These are phyloP conservation scores for Rutstroemia sp. DNA, from an alignment of 2,329 filamentous ascomycete species.

Conservation along the genomic window DNA sequence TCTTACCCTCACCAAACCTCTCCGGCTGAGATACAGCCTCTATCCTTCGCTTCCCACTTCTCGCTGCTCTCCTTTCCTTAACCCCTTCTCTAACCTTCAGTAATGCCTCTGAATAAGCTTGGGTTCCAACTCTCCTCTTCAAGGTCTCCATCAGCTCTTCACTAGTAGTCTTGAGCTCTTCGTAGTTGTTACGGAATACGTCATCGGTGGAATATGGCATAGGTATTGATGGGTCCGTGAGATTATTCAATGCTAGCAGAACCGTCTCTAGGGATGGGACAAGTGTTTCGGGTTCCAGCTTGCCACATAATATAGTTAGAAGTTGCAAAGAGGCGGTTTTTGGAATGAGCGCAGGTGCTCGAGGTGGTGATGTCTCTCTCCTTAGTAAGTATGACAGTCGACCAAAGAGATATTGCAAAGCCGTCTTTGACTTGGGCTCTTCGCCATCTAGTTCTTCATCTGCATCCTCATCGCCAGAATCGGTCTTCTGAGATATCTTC, in stretches of 20 bases:
- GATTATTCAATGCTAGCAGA: conserved; percentile 66
- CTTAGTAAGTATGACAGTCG: conserved; percentile 74
- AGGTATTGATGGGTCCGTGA: conserved; percentile 74
- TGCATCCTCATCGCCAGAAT: conserved; percentile 28
- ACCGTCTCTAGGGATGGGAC: conserved; percentile 56
- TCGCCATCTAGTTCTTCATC: conserved; percentile 30
- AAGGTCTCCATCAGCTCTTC: conserved; percentile 74
- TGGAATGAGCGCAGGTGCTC: conserved; percentile 56
- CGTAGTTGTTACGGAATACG: conserved; percentile 60
- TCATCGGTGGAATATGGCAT: conserved; percentile 65
- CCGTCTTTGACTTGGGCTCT: conserved; percentile 32
- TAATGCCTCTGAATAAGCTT: conserved; percentile 69
- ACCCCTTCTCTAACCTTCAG: conserved; percentile 66
- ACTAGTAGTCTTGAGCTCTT: conserved; percentile 62
- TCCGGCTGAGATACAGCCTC: conserved; percentile 80
- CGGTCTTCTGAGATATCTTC: conserved; percentile 37
- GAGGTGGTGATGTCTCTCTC: conserved; percentile 59
- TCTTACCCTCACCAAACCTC: conserved; percentile 69
- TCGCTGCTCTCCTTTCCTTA: conserved; percentile 62
- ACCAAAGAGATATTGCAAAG: conserved; percentile 68
- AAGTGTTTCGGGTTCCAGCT: conserved; percentile 51
- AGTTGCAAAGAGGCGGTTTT: conserved; percentile 72
- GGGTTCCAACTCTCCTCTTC: conserved; percentile 77
- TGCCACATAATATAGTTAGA: conserved; percentile 60
- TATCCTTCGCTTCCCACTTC: conserved; percentile 80